Evolutionary conservation across 2,329 filamentous ascomycete genomes (phyloP).

Genomic region (Fusarium napiforme): DNA sequence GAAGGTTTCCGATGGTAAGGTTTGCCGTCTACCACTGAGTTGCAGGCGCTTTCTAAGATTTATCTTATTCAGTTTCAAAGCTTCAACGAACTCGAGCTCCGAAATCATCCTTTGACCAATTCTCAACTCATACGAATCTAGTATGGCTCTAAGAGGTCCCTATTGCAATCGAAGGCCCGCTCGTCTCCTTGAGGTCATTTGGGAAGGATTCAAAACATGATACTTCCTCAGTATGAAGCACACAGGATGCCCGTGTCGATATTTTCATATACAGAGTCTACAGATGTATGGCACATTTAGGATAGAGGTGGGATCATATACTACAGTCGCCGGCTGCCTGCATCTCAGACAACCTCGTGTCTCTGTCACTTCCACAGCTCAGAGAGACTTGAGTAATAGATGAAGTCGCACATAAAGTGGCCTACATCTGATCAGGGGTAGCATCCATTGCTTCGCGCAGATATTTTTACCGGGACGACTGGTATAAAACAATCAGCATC

Average conservation of each 20-base stretch:
- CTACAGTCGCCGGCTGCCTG: not conserved
- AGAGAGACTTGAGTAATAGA: conserved; percentile 73
- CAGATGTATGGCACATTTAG: not conserved
- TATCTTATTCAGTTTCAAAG: not conserved
- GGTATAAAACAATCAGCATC: not conserved
- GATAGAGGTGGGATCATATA: fast-evolving
- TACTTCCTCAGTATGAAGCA: not conserved
- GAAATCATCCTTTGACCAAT: not conserved
- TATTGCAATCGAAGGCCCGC: not conserved
- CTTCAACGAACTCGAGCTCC: too few relatives aligned
- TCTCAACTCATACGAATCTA: not conserved
- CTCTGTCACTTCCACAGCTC: too few relatives aligned
- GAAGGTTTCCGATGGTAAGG: not conserved
- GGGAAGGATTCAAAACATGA: not conserved
- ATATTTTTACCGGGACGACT: fast-evolving
- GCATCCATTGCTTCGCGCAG: not conserved
- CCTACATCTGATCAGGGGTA: conserved; percentile 65
- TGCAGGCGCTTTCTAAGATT: not conserved
- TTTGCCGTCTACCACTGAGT: not conserved
- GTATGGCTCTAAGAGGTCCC: not conserved
- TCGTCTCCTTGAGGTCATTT: not conserved
- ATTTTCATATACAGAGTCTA: too few relatives aligned
- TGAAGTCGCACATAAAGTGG: conserved; percentile 81
- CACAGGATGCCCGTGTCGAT: not conserved
- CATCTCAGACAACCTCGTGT: not conserved